Percentiles rank a stretch among this genome's conserved stretches.
Evolutionary conservation across 495 filamentous ascomycete genomes (phyloP).

Genomic region (Aspergillus funiculosus): DNA sequence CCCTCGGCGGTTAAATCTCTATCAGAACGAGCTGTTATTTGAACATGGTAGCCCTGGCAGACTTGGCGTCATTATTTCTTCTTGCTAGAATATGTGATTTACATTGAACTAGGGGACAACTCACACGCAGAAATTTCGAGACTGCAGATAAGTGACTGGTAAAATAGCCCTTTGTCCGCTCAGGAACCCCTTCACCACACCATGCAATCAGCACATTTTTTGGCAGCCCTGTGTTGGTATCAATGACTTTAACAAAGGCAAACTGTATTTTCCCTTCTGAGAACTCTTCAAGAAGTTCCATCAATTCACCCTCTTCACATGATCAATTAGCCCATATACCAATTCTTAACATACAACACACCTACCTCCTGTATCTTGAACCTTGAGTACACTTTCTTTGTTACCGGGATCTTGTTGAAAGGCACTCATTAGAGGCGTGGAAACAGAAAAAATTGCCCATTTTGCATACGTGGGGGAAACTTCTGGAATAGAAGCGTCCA

Average conservation of each 20-base stretch:
- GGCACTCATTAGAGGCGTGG: conserved; percentile 80
- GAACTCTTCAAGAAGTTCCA: conserved; percentile 96
- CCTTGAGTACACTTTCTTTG: conserved; percentile 92
- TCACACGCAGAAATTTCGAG: conserved; percentile 79
- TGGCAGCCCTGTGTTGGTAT: conserved; percentile 83
- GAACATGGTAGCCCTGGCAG: conserved; percentile 83
- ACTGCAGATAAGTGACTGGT: conserved; percentile 87
- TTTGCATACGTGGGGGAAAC: conserved; percentile 66
- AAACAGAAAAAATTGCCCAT: conserved; percentile 91
- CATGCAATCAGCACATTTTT: conserved; percentile 93
- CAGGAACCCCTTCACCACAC: conserved; percentile 98
- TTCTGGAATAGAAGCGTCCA: conserved; percentile 61
- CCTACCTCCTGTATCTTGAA: conserved; percentile 83
- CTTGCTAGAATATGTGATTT: too few relatives aligned
- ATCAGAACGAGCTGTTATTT: conserved; percentile 90
- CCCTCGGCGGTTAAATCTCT: conserved; percentile 76
- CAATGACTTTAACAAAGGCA: conserved; percentile 92
- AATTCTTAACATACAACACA: conserved; percentile 1
- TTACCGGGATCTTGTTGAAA: conserved; percentile 75
- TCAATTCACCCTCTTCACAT: conserved; percentile 78
- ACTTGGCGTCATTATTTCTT: conserved; percentile 12
- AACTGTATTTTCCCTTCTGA: conserved; percentile 95
- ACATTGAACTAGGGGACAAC: conserved; percentile 8
- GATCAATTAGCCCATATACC: conserved; percentile 1
- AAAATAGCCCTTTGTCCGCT: conserved; percentile 96